Evolutionary conservation across 1,284 basidiomycete species (phyloP).

Genomic region (Malassezia caprae): DNA sequence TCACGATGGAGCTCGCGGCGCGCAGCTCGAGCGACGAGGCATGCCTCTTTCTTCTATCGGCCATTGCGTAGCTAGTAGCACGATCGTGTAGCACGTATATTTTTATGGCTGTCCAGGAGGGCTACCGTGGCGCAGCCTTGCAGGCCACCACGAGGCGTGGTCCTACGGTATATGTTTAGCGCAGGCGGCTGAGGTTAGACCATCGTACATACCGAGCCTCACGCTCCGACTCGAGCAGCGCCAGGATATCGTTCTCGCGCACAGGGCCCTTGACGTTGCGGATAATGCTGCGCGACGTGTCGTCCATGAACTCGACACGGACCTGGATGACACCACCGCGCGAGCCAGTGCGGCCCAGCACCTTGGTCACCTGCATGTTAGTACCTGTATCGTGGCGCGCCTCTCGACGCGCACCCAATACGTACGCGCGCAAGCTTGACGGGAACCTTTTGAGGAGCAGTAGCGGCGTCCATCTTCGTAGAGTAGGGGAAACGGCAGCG

Average conservation of each 20-base stretch:
- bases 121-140: neutral
- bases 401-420: neutral
- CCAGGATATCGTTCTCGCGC: slow-evolving; percentile 89
- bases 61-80: slow-evolving; percentile 55
- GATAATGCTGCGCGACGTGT: slow-evolving; percentile 88
- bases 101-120: slow-evolving; percentile 3
- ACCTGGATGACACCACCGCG: slow-evolving; percentile 99
- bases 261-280: slow-evolving; percentile 99
- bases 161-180: slow-evolving; percentile 9
- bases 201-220: slow-evolving; percentile 78
- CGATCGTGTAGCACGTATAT: slow-evolving; percentile 2
- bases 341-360: slow-evolving; percentile 96
- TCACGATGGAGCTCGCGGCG: slow-evolving; percentile 89
- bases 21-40: slow-evolving; percentile 79
- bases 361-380: slow-evolving; percentile 54
- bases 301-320: slow-evolving; percentile 99
- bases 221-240: slow-evolving; percentile 95
- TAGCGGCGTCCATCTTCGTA: slow-evolving; percentile 16
- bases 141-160: neutral
- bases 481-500: neutral
- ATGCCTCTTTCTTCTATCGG: slow-evolving; percentile 75
- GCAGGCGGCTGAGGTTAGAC: slow-evolving; percentile 8
- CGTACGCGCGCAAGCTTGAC: slow-evolving; percentile 21
- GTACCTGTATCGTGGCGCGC: neutral
- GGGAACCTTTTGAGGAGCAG: slow-evolving; percentile 14